Conservation (phyloP, 177 flowering plant genomes). For the Vitis hybrid region DNA sequence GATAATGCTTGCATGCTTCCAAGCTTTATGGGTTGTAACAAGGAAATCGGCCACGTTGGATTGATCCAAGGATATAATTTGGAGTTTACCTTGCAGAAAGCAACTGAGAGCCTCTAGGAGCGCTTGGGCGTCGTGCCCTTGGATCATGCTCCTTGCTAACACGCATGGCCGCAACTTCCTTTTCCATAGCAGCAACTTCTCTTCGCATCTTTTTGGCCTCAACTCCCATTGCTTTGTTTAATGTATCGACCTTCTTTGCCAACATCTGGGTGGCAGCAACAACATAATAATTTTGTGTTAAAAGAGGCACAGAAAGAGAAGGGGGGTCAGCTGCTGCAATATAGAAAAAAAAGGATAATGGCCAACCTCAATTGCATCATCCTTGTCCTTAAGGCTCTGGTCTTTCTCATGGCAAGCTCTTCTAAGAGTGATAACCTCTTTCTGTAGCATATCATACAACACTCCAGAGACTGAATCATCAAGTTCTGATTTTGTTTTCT, state of each 20-base stretch:
- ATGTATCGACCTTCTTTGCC: constrained; percentile 70
- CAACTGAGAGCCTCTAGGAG: constrained; percentile 42
- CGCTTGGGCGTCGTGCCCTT: constrained; percentile 33
- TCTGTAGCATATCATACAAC: constrained; percentile 68
- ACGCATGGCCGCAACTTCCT: constrained; percentile 66
- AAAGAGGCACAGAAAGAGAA: not conserved
- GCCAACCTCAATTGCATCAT: constrained; percentile 70
- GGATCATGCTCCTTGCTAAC: constrained; percentile 46
- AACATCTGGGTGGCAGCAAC: constrained; percentile 47
- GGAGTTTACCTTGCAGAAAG: constrained; percentile 35
- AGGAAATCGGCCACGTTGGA: not conserved
- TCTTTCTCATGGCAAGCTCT: constrained; percentile 74
- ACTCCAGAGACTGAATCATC: constrained; percentile 62
- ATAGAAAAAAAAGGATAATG: not conserved
- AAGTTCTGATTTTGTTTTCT: constrained; percentile 26
- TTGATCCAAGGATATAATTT: not conserved
- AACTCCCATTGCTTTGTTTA: constrained; percentile 76
- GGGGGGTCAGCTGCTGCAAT: not conserved
- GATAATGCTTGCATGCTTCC: not conserved
- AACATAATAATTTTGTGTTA: constrained; percentile 1
- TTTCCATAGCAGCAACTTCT: constrained; percentile 74
- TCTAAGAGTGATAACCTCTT: constrained; percentile 62
- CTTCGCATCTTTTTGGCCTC: constrained; percentile 79
- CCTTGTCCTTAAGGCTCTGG: constrained; percentile 72
- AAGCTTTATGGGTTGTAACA: not conserved